A percentile compares a stretch with the other conserved stretches of the same genome.
phyloP scores from a whole-genome alignment of 2,329 filamentous ascomycete species.

The Tolypocladium amazonense region DNA sequence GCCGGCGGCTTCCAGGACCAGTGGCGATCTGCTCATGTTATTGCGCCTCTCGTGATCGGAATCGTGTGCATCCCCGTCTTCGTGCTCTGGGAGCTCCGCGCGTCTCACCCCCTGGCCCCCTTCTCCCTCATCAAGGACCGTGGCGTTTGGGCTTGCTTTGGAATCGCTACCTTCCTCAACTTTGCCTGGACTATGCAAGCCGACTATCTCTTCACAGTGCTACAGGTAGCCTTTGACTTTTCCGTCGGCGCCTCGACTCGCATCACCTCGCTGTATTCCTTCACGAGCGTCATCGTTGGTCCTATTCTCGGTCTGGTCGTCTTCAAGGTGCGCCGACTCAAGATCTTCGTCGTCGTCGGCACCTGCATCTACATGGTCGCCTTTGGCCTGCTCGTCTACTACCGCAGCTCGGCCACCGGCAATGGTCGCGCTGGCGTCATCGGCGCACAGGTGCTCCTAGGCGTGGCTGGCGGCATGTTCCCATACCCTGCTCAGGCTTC shows the following conservation, averaged over 20 bases:
- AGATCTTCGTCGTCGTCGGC: conserved; percentile 46
- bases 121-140: conserved; percentile 48
- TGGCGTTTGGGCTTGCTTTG: conserved; percentile 48
- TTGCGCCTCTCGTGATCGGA: conserved; percentile 41
- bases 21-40: conserved; percentile 40
- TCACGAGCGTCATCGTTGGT: conserved; percentile 43
- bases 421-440: conserved; percentile 40
- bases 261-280: conserved; percentile 43
- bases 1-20: conserved; percentile 36
- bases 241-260: conserved; percentile 42
- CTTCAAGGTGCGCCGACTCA: conserved; percentile 40
- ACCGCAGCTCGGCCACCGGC: conserved; percentile 33
- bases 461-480: conserved; percentile 48
- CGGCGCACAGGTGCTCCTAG: conserved; percentile 43
- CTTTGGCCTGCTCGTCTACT: conserved; percentile 45
- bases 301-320: conserved; percentile 40
- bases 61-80: conserved; percentile 37
- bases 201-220: conserved; percentile 48
- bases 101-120: conserved; percentile 41
- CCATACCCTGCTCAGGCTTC: conserved; percentile 28
- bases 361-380: conserved; percentile 45
- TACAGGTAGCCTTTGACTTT: conserved; percentile 47
- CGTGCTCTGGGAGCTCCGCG: conserved; percentile 40
- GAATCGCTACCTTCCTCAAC: conserved; percentile 38
- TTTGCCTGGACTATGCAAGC: conserved; percentile 46